Evolutionary conservation across 805 yeast genomes (phyloP).

Genomic region (Torulaspora microellipsoides): DNA sequence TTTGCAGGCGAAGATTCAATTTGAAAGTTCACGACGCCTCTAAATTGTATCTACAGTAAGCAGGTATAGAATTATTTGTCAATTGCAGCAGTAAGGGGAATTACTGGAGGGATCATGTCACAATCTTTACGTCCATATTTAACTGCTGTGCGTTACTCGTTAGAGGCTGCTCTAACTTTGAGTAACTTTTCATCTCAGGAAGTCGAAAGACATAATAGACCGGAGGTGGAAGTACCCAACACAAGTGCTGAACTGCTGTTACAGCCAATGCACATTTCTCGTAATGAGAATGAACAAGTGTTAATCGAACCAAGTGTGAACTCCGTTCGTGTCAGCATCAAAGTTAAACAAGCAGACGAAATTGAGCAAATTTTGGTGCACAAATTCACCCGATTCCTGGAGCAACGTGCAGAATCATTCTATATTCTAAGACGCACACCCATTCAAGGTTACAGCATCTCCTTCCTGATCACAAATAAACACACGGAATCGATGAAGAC

Average conservation of each 20-base stretch:
- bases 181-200: slow-evolving; percentile 93
- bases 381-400: slow-evolving; percentile 88
- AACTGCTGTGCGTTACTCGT: slow-evolving; percentile 86
- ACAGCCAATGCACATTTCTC: slow-evolving; percentile 83
- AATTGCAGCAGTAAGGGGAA: too few relatives aligned
- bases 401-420: slow-evolving; percentile 94
- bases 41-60: too few relatives aligned
- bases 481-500: slow-evolving; percentile 96
- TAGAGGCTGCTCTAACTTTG: slow-evolving; percentile 88
- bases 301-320: slow-evolving; percentile 92
- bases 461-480: slow-evolving; percentile 86
- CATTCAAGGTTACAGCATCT: slow-evolving; percentile 84
- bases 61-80: too few relatives aligned
- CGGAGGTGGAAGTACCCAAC: slow-evolving; percentile 82
- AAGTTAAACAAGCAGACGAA: slow-evolving; percentile 96
- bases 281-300: slow-evolving; percentile 91
- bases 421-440: slow-evolving; percentile 89
- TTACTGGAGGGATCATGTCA: slow-evolving; percentile 47
- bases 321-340: slow-evolving; percentile 84
- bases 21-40: too few relatives aligned
- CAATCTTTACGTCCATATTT: slow-evolving; percentile 95
- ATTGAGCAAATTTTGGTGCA: slow-evolving; percentile 92
- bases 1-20: too few relatives aligned
- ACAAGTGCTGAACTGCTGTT: slow-evolving; percentile 79
- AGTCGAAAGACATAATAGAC: slow-evolving; percentile 95